A percentile compares a stretch with the other conserved stretches of the same genome.
Conservation (phyloP, 2,329 filamentous ascomycete genomes). For the Ophiognomonia clavigignenti-juglandacearum region DNA sequence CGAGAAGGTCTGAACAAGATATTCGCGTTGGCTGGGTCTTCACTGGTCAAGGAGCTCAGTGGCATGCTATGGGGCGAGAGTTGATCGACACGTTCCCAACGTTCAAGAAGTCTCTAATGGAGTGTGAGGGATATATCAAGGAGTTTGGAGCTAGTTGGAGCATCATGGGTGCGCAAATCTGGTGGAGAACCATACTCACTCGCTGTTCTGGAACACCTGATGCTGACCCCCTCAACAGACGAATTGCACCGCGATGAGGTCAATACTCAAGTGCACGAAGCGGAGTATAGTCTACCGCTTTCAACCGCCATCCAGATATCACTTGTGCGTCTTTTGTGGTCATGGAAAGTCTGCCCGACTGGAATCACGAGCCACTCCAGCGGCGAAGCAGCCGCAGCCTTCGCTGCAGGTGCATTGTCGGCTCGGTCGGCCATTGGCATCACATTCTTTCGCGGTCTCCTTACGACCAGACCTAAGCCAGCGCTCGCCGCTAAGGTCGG, state of each 20-base stretch:
- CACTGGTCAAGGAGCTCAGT: conserved; percentile 31
- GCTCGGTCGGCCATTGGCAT: conserved; percentile 13
- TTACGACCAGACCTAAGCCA: conserved; percentile 10
- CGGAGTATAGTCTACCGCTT: conserved; percentile 20
- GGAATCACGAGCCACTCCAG: conserved; percentile 20
- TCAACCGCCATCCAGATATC: conserved; percentile 32
- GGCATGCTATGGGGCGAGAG: conserved; percentile 22
- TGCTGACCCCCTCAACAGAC: too few species aligned
- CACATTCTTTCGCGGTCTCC: conserved; percentile 15
- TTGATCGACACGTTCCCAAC: conserved; percentile 18
- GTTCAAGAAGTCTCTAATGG: conserved; percentile 19
- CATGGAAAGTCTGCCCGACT: conserved; percentile 14
- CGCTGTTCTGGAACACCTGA: too few species aligned
- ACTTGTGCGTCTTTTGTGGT: conserved; percentile 24
- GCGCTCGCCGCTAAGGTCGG: conserved; percentile 10
- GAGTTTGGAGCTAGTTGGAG: conserved; percentile 23
- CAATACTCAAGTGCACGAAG: conserved; percentile 20
- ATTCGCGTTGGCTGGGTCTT: conserved; percentile 23
- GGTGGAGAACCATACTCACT: too few species aligned
- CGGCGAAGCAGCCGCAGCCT: conserved; percentile 22
- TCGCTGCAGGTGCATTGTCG: conserved; percentile 16
- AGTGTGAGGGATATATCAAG: conserved; percentile 18
- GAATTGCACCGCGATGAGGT: conserved; percentile 21
- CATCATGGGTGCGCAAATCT: too few species aligned
- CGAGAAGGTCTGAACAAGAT: conserved; percentile 1